Evolutionary conservation across 2,329 filamentous ascomycete species (phyloP), one percentile per base, ranked within the genome.

Genomic region (Pseudopithomyces chartarum): DNA sequence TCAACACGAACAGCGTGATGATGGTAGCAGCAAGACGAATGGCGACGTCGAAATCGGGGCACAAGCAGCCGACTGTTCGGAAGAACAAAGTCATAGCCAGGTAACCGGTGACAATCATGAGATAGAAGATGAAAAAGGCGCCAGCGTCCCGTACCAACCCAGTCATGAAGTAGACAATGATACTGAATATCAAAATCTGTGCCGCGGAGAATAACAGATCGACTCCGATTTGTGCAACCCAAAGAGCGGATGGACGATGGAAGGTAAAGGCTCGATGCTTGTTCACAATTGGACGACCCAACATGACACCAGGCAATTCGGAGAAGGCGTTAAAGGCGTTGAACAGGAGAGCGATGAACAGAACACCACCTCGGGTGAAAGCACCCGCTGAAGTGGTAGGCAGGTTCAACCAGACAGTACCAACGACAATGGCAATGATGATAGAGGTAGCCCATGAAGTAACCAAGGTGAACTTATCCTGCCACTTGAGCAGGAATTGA

Each of bases 251-350:
- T 0, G 92, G 92, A 33, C 90, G 83, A 71, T 95, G 89, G 69
- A 96, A 94, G 0, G 91, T 89, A 65, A 91, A 96, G 0, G 90
- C 88, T 55, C 89, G 87, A 74, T 96, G 92, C 72, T 95, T 96
- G 73, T 92, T 91, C 58, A 96, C 84, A 36, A 96, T 90, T 0
- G 87, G 83, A 8, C 92, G 84, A 1, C 89, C 90, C 15, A 87
- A 78, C 90, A 95, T 94, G 1, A 89, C 90, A 11, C 84, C 82
- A 0, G 84, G 89, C 0, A 96, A 77, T 73, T 96, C 91, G 0
- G 88, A 85, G 69, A 95, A 93, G 22, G 91, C 90, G 69, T 92
- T 88, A 75, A 96, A 94, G n/a, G 90, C 89, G 73, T 94, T 94
- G 82, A 94, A 94, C 4, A 96, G 78, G 1, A 96, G 83, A 20